Percentiles rank a stretch among this genome's conserved stretches.
Evolutionary conservation across 306 rosid species (phyloP).

Genomic region (Medicago truncatula): MtrunA17r5.0-ANR NC_053048.1:48382001-48382500

Average conservation of each 20-base stretch:
- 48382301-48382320: not conserved
- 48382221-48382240: too few species aligned
- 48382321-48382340: not conserved
- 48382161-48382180: not conserved
- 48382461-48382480: conserved; percentile 44
- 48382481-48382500: conserved; percentile 39
- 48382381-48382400: conserved; percentile 40
- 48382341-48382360: not conserved
- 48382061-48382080: too few species aligned
- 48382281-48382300: not conserved
- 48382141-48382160: not conserved
- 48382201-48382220: too few species aligned
- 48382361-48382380: conserved; percentile 36
- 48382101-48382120: too few species aligned
- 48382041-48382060: too few species aligned
- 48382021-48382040: too few species aligned
- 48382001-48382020: too few species aligned
- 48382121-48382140: too few species aligned
- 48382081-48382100: too few species aligned
- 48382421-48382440: conserved; percentile 47
- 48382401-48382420: conserved; percentile 64
- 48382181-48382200: too few species aligned
- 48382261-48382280: not conserved
- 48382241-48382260: too few species aligned
- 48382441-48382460: conserved; percentile 47